phyloP scores from a whole-genome alignment of 768 basidiomycete species.

The Leucocoprinus birnbaumii region DNA sequence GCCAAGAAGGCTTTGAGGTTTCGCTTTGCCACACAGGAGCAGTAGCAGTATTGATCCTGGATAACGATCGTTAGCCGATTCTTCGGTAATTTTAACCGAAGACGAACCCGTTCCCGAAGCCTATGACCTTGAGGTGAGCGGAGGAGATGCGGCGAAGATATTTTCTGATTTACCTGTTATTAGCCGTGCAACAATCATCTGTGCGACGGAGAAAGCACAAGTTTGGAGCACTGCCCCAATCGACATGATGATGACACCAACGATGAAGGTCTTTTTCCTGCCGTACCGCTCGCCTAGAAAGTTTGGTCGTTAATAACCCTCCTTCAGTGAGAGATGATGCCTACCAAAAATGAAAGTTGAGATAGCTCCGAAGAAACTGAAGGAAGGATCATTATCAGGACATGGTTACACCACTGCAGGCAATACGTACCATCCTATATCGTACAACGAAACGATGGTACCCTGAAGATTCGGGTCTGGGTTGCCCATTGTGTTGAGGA shows the following conservation, averaged over 20 bases:
- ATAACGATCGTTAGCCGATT: not conserved
- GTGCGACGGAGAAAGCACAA: slow-evolving; percentile 38
- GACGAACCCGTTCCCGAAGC: slow-evolving; percentile 42
- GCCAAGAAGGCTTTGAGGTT: slow-evolving; percentile 43
- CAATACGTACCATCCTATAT: slow-evolving; percentile 42
- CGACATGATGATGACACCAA: slow-evolving; percentile 51
- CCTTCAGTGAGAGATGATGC: not conserved
- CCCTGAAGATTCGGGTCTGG: slow-evolving; percentile 42
- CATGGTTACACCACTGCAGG: not conserved
- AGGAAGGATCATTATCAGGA: not conserved
- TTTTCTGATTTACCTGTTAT: slow-evolving; percentile 34
- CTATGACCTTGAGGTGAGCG: slow-evolving; percentile 17
- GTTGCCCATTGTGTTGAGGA: slow-evolving; percentile 45
- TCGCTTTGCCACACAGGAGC: slow-evolving; percentile 54
- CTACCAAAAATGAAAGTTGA: slow-evolving; percentile 37
- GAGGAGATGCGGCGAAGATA: not conserved
- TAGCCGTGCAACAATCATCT: slow-evolving; percentile 47
- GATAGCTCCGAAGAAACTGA: slow-evolving; percentile 45
- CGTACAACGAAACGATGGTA: slow-evolving; percentile 48
- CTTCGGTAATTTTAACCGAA: not conserved
- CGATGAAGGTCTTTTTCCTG: slow-evolving; percentile 44
- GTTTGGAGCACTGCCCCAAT: slow-evolving; percentile 50
- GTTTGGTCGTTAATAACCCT: not conserved
- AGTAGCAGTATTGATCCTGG: slow-evolving; percentile 44
- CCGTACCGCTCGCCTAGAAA: slow-evolving; percentile 36